phyloP scores from a whole-genome alignment of 2,329 filamentous ascomycete species.

The Blastomyces percursus region DNA sequence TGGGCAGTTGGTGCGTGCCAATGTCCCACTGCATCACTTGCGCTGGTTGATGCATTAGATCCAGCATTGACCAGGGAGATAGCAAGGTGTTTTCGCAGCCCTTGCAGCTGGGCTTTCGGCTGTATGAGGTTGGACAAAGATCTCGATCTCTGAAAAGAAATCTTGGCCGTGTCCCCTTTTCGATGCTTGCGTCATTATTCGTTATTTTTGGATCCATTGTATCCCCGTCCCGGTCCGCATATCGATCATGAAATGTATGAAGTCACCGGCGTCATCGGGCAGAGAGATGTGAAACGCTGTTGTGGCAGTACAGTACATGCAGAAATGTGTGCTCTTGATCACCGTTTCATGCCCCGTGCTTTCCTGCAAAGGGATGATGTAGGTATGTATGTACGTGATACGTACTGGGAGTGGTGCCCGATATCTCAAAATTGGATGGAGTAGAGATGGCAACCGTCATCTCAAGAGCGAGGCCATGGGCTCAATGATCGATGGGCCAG shows the following conservation, averaged over 20 bases:
- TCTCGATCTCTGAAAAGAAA: background rate
- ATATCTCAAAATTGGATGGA: background rate
- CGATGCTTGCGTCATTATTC: too few species aligned
- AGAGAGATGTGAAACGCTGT: background rate
- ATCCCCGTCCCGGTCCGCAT: background rate
- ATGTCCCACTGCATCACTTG: conserved; percentile 2
- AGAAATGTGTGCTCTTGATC: background rate
- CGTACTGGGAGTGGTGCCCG: background rate
- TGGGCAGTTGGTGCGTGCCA: background rate
- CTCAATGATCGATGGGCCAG: background rate
- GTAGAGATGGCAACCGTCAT: background rate
- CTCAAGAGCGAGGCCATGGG: background rate
- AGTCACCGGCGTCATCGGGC: background rate
- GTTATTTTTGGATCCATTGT: background rate
- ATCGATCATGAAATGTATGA: background rate
- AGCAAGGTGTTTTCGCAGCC: background rate
- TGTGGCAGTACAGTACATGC: background rate
- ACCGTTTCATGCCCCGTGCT: background rate
- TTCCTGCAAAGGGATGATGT: background rate
- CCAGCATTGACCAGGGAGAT: background rate
- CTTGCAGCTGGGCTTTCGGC: background rate
- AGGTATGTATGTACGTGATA: background rate
- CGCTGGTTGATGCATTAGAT: background rate
- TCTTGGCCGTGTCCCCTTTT: background rate
- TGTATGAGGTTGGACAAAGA: background rate